Base-by-base conservation (phyloP, 345 rosid genomes). In the Pistacia atlantica region DNA sequence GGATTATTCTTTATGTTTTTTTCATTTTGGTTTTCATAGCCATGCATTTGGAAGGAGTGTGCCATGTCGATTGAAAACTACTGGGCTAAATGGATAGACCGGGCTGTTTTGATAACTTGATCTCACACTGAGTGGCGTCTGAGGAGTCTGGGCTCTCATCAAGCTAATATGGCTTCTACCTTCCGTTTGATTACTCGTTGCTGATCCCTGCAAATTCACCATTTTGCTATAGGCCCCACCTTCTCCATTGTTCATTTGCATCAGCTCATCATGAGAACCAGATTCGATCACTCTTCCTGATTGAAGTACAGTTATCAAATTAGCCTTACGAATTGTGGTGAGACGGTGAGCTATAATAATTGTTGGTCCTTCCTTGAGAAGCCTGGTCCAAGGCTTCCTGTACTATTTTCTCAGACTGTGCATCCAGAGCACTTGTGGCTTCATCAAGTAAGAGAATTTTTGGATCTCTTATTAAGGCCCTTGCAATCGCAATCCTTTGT, bases 401-500 rank as follows among this genome's bases (percentile, higher is more conserved):
- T 8, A 90, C 90, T 13, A 80, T 33, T 68, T 77, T 88, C 69
- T 88, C 90, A 5, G 88, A 85, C 35, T 80, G 77, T 67, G 86
- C 76, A 81, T 90, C 93, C 70, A 86, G 55, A 6, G 91, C 90
- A 33, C 93, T 90, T 11, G 90, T 83, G 52, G 85, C 83, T 74
- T 81, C 86, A 52, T 83, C 83, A 10, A 86, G 84, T n/a, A 89
- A 80, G 51, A 87, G 85, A 22, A 87, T 81, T 70, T 74, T 89
- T 13, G 88, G 90, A 76, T 84, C 82, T 67, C 85, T 69, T 51
- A 87, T 78, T 67, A 89, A 78, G n/a, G 92, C 92, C 68, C 89
- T 83, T 42, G 90, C 92, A 73, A 87, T 87, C 1, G 92, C 88
- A 52, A 87, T 83, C 84, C 85, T 82, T 78, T 89, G 92, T 80